phyloP scores from a whole-genome alignment of 2,329 filamentous ascomycete species.

The Verticillium longisporum region DNA sequence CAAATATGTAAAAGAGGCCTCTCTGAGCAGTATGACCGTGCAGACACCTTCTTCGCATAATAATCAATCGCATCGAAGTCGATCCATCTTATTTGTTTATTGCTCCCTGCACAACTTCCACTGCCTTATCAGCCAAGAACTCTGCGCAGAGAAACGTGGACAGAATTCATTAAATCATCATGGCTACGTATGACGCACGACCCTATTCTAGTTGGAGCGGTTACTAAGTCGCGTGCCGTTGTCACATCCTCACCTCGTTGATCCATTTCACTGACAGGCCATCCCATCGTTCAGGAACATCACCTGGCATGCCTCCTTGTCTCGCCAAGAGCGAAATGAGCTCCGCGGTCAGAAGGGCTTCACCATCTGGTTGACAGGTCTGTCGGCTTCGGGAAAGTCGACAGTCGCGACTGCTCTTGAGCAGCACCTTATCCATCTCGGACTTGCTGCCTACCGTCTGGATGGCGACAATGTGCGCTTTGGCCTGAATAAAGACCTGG shows the following conservation, averaged over 20 bases:
- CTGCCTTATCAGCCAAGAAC: not conserved
- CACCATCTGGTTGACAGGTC: conserved; percentile 96
- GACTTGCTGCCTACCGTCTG: conserved; percentile 79
- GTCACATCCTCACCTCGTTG: not conserved
- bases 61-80: no score
- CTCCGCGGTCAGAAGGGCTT: conserved; percentile 79
- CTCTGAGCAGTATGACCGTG: no score
- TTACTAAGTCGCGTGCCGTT: not conserved
- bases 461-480: conserved; percentile 99
- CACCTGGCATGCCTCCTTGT: conserved; percentile 80
- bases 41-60: no score
- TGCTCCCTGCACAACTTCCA: not conserved
- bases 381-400: conserved; percentile 94
- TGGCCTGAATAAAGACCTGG: conserved; percentile 95
- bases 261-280: not conserved
- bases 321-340: conserved; percentile 67
- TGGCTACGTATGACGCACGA: conserved; percentile 1
- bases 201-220: not conserved
- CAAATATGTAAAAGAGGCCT: not conserved
- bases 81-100: no score
- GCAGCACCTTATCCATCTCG: conserved; percentile 87
- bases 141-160: no score
- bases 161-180: not conserved
- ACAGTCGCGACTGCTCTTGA: conserved; percentile 95
- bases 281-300: conserved; percentile 60